phyloP scores from a whole-genome alignment of 805 yeast genomes.

The Barnettozyma pratensis region DNA sequence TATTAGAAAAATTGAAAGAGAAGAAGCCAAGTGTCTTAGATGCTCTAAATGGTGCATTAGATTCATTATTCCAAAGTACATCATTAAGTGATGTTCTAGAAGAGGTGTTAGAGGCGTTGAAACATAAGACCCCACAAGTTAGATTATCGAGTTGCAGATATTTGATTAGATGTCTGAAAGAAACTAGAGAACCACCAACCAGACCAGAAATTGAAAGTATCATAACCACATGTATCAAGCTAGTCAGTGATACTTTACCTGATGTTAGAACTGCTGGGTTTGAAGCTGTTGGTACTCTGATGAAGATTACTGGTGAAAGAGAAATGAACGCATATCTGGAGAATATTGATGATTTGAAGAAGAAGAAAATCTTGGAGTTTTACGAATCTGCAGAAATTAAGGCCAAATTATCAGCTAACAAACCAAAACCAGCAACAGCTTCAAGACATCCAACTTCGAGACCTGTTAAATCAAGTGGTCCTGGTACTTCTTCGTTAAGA shows the following conservation, averaged over 20 bases:
- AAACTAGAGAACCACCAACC: constrained; percentile 44
- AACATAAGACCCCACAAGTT: constrained; percentile 79
- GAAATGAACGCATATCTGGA: constrained; percentile 56
- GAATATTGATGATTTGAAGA: constrained; percentile 72
- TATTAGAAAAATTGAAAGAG: constrained; percentile 83
- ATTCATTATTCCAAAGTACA: constrained; percentile 51
- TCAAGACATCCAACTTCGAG: constrained; percentile 15
- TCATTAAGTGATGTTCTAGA: constrained; percentile 53
- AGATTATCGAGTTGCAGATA: constrained; percentile 65
- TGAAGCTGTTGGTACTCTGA: constrained; percentile 71
- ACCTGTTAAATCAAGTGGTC: constrained; percentile 3
- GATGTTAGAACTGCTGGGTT: constrained; percentile 77
- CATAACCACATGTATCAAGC: constrained; percentile 49
- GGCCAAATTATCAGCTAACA: constrained; percentile 29
- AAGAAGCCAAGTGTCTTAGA: constrained; percentile 75
- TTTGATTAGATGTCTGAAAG: constrained; percentile 56
- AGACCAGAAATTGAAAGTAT: constrained; percentile 51
- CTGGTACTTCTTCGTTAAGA: constrained; percentile 1
- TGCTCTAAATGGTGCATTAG: constrained; percentile 62
- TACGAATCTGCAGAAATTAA: constrained; percentile 52
- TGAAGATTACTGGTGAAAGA: constrained; percentile 78
- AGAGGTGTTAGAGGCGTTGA: constrained; percentile 52
- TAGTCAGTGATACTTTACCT: constrained; percentile 79
- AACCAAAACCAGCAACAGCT: constrained; percentile 22
- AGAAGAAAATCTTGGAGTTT: constrained; percentile 59